Percentiles rank a stretch among this genome's conserved stretches.
These are phyloP conservation scores for Acanthamoeba divionensis DNA, from an alignment of 208 protist species.

Conservation along the genomic window DNA sequence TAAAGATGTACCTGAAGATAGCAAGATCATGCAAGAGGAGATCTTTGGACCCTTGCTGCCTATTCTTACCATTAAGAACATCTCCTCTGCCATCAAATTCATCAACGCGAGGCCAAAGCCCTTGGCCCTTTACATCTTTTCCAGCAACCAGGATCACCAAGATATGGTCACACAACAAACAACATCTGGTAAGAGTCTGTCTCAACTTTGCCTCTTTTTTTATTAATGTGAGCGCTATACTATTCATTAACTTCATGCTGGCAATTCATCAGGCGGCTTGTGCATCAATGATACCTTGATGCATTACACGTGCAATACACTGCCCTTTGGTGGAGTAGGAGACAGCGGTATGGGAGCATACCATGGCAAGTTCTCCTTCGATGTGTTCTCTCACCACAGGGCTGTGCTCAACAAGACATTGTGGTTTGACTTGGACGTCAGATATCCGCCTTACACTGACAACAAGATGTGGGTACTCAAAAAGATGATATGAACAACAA, in stretches of 20 bases:
- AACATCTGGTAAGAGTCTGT: conserved; percentile 61
- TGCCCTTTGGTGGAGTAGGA: conserved; percentile 90
- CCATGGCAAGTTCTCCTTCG: conserved; percentile 77
- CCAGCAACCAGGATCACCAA: conserved; percentile 64
- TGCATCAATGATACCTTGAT: conserved; percentile 66
- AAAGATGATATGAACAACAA: too few species aligned
- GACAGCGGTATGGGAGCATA: conserved; percentile 85
- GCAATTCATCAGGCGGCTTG: conserved; percentile 37
- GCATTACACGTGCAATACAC: conserved; percentile 49
- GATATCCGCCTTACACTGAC: conserved; percentile 57
- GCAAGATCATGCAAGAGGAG: conserved; percentile 74
- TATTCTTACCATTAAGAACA: conserved; percentile 72
- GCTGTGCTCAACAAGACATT: conserved; percentile 14
- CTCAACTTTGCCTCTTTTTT: neutral
- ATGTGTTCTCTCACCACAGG: conserved; percentile 45
- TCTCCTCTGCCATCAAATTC: conserved; percentile 78
- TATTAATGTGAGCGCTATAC: conserved; percentile 1
- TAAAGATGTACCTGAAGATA: conserved; percentile 52
- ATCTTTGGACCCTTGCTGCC: conserved; percentile 92
- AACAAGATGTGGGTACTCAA: conserved; percentile 40
- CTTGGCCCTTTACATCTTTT: conserved; percentile 89
- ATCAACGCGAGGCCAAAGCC: conserved; percentile 80
- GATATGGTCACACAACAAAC: conserved; percentile 62
- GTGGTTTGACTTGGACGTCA: conserved; percentile 23
- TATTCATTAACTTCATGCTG: conserved; percentile 79